Conservation (phyloP, 495 filamentous ascomycete genomes). For the Talaromyces borbonicus region DNA sequence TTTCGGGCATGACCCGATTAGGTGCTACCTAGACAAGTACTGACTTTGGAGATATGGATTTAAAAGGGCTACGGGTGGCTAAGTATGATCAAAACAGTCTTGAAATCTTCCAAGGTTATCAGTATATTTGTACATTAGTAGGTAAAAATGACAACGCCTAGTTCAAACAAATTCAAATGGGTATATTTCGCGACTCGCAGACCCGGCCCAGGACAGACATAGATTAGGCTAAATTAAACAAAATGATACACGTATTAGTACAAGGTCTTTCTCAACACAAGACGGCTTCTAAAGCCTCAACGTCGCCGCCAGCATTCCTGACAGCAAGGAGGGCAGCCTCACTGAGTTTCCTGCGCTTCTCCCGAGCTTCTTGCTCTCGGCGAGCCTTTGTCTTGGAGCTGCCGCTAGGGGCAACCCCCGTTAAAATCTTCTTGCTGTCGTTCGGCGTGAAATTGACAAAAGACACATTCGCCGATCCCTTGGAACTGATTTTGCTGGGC, state of each 20-base stretch:
- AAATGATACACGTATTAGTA: background rate
- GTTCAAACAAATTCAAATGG: background rate
- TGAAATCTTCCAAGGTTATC: too few relatives aligned
- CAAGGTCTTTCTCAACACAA: conserved; percentile 19
- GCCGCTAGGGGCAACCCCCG: conserved; percentile 83
- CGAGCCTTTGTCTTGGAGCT: conserved; percentile 88
- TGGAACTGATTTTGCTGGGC: conserved; percentile 26
- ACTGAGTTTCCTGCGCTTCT: conserved; percentile 64
- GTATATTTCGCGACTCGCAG: too few relatives aligned
- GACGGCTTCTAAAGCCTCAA: conserved; percentile 42
- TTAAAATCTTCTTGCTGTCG: conserved; percentile 73
- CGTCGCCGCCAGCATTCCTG: conserved; percentile 69
- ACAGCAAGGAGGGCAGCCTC: conserved; percentile 67
- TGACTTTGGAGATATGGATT: too few relatives aligned
- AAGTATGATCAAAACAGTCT: too few relatives aligned
- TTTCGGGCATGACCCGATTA: too few relatives aligned
- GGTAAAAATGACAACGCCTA: background rate
- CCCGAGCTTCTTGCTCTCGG: conserved; percentile 74
- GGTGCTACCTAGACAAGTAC: too few relatives aligned
- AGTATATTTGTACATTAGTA: background rate
- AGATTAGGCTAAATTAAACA: background rate
- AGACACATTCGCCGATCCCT: conserved; percentile 39
- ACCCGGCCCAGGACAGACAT: background rate
- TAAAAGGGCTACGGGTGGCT: too few relatives aligned
- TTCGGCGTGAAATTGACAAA: conserved; percentile 91